These are phyloP conservation scores for Volvox reticuliferus DNA, from an alignment of 139 green algal genomes.

Conservation along the genomic window DNA sequence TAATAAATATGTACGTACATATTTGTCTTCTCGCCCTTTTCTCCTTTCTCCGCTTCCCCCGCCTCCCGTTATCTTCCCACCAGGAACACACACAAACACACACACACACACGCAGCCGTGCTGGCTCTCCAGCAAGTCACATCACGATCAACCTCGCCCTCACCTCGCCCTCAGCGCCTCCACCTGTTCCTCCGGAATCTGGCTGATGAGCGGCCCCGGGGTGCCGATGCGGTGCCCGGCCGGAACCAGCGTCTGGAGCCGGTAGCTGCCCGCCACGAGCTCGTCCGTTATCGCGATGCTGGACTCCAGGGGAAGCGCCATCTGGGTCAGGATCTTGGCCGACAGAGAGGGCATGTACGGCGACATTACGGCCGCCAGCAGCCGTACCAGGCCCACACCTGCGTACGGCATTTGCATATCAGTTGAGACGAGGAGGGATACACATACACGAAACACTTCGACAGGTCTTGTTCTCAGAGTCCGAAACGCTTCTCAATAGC, in stretches of 20 bases:
- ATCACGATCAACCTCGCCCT: background rate
- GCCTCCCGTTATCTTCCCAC: no score
- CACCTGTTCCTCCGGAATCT: conserved; percentile 69
- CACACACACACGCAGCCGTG: no score
- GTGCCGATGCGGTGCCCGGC: conserved; percentile 81
- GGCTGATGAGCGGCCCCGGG: conserved; percentile 66
- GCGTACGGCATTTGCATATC: conserved; percentile 21
- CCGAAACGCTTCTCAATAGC: no score
- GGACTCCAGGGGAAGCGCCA: conserved; percentile 26
- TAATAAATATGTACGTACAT: no score
- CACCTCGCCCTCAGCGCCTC: background rate
- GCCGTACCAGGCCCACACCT: conserved; percentile 82
- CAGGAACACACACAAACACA: no score
- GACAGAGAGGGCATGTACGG: conserved; percentile 95
- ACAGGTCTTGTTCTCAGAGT: no score
- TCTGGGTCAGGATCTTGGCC: conserved; percentile 65
- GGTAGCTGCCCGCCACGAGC: conserved; percentile 57
- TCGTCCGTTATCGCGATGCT: conserved; percentile 27
- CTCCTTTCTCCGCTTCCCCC: no score
- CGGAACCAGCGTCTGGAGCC: conserved; percentile 72
- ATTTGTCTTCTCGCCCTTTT: no score
- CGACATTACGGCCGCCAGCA: conserved; percentile 88
- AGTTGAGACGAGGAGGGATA: no score
- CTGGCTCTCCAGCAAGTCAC: no score
- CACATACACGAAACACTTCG: no score